phyloP scores from a whole-genome alignment of 139 green algal species.

The Chlorella sp. region DNA sequence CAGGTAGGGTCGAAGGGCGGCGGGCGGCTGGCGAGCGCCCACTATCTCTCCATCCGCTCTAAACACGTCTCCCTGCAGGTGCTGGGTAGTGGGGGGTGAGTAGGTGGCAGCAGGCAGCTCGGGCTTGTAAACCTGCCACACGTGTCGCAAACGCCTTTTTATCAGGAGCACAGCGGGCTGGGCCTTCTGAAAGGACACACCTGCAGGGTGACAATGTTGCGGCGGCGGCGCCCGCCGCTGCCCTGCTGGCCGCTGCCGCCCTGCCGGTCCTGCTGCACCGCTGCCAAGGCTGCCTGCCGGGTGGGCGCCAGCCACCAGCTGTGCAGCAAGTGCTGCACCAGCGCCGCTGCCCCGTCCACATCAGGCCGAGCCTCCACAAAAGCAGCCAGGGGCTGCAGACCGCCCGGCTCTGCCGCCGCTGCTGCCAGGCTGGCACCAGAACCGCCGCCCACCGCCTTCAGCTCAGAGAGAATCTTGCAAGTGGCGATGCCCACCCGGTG shows the following conservation, averaged over 20 bases:
- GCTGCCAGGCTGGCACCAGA: neutral
- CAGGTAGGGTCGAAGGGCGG: constrained; percentile 10
- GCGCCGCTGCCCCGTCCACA: neutral
- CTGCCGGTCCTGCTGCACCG: constrained; percentile 6
- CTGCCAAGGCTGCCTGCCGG: constrained; percentile 22
- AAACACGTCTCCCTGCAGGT: constrained; percentile 64
- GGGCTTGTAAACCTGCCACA: neutral
- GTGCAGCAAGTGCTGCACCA: constrained; percentile 46
- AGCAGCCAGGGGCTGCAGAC: neutral
- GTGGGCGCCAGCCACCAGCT: constrained; percentile 59
- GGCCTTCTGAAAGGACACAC: too few relatives aligned
- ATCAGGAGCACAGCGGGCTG: too few relatives aligned
- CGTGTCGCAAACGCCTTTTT: too few relatives aligned
- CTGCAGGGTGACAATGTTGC: constrained; percentile 12
- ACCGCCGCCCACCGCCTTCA: neutral
- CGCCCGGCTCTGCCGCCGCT: neutral
- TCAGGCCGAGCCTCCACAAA: neutral
- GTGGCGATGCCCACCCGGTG: constrained; percentile 49
- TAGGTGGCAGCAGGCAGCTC: neutral
- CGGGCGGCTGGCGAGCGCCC: neutral
- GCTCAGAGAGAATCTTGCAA: constrained; percentile 55
- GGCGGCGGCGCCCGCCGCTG: neutral
- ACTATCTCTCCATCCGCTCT: constrained; percentile 75
- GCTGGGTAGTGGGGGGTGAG: neutral
- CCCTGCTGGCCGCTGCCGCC: neutral